Percentiles rank a stretch among this genome's conserved stretches.
These are phyloP conservation scores for Hypocrella siamensis DNA, from an alignment of 2,329 filamentous ascomycete species.

Conservation along the genomic window DNA sequence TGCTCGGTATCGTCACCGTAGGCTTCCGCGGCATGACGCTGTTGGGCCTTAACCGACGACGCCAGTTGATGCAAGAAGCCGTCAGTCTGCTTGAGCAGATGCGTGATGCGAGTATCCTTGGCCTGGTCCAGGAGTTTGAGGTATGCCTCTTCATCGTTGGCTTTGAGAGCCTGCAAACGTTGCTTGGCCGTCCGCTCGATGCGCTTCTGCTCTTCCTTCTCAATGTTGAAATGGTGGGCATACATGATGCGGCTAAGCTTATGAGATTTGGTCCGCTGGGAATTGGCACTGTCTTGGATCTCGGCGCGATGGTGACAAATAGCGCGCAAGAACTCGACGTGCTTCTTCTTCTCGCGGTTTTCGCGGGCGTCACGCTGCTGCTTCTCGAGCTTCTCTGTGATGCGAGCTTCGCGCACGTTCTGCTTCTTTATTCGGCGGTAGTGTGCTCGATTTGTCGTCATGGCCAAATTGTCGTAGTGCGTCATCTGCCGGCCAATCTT, in stretches of 20 bases:
- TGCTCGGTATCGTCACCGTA: constrained; percentile 51
- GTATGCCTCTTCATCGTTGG: constrained; percentile 98
- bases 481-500: constrained; percentile 85
- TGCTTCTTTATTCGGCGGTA: constrained; percentile 97
- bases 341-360: constrained; percentile 94
- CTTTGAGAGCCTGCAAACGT: constrained; percentile 95
- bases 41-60: constrained; percentile 84
- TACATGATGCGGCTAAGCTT: constrained; percentile 87
- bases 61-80: constrained; percentile 94
- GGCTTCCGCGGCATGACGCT: constrained; percentile 63
- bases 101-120: constrained; percentile 98
- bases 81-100: constrained; percentile 91
- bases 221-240: constrained; percentile 82
- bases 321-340: constrained; percentile 77
- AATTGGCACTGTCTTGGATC: constrained; percentile 49
- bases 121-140: constrained; percentile 94
- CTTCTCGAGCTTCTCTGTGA: constrained; percentile 98
- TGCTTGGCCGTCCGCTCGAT: constrained; percentile 97
- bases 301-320: constrained; percentile 72
- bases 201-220: constrained; percentile 98
- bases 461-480: constrained; percentile 87
- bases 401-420: constrained; percentile 81
- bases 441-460: constrained; percentile 84
- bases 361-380: constrained; percentile 94
- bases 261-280: constrained; percentile 59